Conservation (phyloP, 2,329 filamentous ascomycete genomes). For the Hymenotorrendiella dingleyae region DNA sequence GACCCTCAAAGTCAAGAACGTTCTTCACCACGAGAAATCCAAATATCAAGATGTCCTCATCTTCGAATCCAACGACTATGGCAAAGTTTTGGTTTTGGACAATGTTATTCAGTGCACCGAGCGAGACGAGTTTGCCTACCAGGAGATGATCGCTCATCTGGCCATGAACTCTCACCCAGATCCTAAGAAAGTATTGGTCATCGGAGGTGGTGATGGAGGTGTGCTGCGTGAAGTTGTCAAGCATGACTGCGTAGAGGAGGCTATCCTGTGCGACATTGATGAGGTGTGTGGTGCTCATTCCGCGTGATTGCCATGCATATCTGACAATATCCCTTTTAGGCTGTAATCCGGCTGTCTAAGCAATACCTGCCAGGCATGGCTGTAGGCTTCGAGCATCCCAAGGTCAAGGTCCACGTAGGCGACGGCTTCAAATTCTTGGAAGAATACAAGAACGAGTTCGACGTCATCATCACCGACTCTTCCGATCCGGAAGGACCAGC, state of each 20-base stretch:
- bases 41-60: slow-evolving; percentile 98
- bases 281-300: slow-evolving; percentile 50
- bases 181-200: slow-evolving; percentile 97
- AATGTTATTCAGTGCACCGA: slow-evolving; percentile 99
- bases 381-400: slow-evolving; percentile 87
- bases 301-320: slow-evolving; percentile 6
- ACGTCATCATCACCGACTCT: slow-evolving; percentile 99
- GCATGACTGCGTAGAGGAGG: slow-evolving; percentile 95
- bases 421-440: slow-evolving; percentile 99
- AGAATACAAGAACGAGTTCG: slow-evolving; percentile 94
- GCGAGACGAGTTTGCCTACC: slow-evolving; percentile 98
- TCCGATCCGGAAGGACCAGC: slow-evolving; percentile 96
- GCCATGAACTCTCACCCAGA: slow-evolving; percentile 98
- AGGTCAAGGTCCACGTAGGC: slow-evolving; percentile 85
- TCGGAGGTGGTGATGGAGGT: slow-evolving; percentile 94
- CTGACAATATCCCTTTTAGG: slow-evolving; percentile 41
- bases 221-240: slow-evolving; percentile 98
- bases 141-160: slow-evolving; percentile 99
- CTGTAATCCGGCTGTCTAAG: slow-evolving; percentile 97
- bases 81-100: slow-evolving; percentile 92
- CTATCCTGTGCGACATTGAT: slow-evolving; percentile 95
- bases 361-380: slow-evolving; percentile 94
- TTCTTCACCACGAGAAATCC: slow-evolving; percentile 98
- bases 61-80: slow-evolving; percentile 97
- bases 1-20: slow-evolving; percentile 95